Base-by-base conservation (phyloP, 768 basidiomycete species). In the Leucocoprinus birnbaumii region DNA sequence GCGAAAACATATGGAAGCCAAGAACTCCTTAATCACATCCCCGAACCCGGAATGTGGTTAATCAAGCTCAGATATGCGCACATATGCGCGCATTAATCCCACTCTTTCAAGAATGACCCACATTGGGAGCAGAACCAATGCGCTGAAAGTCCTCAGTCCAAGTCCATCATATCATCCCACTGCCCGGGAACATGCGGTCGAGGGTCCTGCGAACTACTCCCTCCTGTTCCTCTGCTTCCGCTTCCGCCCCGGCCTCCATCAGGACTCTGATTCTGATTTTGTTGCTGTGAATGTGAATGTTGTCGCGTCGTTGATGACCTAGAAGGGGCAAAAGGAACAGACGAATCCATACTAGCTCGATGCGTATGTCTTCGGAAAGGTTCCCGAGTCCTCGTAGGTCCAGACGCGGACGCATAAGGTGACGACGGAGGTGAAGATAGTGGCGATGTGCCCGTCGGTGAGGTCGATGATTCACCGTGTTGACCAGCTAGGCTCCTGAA, bases 401-500 rank as follows among this genome's bases (percentile, higher is more conserved):
- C 38, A 38, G 38, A 38, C n/a, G 38, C 16, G 13, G 38, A n/a
- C n/a, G 4, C 38, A 14, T 10, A 38, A n/a, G 45, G 25, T 25
- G 45, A 47, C 5, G 45, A 47, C 2, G 45, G 22, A 7, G 16
- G 45, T n/a, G 25, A 31, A n/a, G 22, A n/a, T 27, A 53, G 42
- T 5, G 60, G 18, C 40, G 43, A 48, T 56, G 42, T 48, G 48
- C 52, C 46, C 47, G 59, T 35, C 24, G 35, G 42, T 31, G 40
- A 45, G 13, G 48, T 26, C 25, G 51, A 48, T n/a, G 58, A 38
- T 34, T 41, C 31, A 31, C 31, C 31, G 42, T 14, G 5, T 41
- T 44, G 42, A 21, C 18, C 42, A 11, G 60, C 27, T 13, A 62
- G 57, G 14, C 58, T 57, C 14, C 59, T 58, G 13, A 59, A 54